These are phyloP conservation scores for Eimeria acervulina DNA, from an alignment of 169 alveolate genomes.

Conservation along the genomic window DNA sequence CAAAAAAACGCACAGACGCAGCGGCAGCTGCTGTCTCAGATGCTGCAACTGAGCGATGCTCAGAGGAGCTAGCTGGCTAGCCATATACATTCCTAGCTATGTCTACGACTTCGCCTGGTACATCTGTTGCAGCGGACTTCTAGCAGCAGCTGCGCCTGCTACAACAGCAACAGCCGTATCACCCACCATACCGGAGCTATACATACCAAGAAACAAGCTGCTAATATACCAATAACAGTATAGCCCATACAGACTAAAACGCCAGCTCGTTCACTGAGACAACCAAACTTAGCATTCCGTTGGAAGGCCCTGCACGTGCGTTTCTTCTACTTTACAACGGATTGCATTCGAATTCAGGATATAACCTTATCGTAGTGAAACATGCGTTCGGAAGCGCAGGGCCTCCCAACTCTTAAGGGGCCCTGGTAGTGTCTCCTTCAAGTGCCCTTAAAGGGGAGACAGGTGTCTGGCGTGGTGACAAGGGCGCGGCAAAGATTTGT, in stretches of 20 bases:
- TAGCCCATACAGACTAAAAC: neutral
- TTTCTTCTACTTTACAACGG: neutral
- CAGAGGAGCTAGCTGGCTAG: neutral
- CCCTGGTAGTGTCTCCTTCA: too few species aligned
- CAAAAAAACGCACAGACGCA: neutral
- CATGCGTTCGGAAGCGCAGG: neutral
- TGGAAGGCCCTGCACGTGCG: too few species aligned
- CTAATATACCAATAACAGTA: neutral
- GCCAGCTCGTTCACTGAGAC: neutral
- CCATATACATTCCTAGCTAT: neutral
- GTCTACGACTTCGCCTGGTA: neutral
- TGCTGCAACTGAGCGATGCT: neutral
- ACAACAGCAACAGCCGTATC: neutral
- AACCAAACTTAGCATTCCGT: neutral
- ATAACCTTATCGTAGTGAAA: neutral
- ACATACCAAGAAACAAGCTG: neutral
- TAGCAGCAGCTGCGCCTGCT: neutral
- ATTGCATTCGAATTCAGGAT: neutral
- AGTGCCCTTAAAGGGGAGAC: neutral
- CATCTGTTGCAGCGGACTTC: neutral
- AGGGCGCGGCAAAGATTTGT: neutral
- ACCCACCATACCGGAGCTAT: neutral
- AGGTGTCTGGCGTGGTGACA: neutral
- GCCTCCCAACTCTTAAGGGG: too few species aligned
- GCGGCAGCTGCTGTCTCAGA: neutral